Conservation (phyloP, 2,329 filamentous ascomycete genomes). For the Xylariaceae sp. region DNA sequence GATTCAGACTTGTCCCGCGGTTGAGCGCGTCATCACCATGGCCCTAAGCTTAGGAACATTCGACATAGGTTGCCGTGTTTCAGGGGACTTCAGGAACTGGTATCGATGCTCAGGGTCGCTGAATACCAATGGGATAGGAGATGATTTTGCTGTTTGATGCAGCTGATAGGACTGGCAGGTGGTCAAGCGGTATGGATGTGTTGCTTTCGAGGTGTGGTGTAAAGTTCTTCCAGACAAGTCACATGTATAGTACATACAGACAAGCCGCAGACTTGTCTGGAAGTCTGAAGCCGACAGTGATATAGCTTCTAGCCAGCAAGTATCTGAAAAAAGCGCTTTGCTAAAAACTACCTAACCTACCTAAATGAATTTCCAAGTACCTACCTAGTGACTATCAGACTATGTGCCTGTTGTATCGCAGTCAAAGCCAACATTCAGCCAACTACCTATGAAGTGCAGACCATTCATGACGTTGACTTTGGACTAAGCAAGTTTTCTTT, state of each 20-base stretch:
- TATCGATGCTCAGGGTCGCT: slow-evolving; percentile 4
- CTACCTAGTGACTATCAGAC: too few species aligned
- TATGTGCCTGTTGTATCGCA: too few species aligned
- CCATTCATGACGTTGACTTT: too few species aligned
- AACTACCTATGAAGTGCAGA: too few species aligned
- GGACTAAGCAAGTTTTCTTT: too few species aligned
- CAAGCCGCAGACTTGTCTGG: too few species aligned
- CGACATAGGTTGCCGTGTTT: slow-evolving; percentile 7
- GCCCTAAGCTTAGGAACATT: slow-evolving; percentile 6
- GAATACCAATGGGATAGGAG: slow-evolving; percentile 9
- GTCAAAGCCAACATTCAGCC: too few species aligned
- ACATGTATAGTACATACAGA: slow-evolving; percentile 9
- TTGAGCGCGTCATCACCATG: slow-evolving; percentile 3
- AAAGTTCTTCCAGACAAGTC: slow-evolving; percentile 3
- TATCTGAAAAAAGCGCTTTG: too few species aligned
- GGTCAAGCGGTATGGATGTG: slow-evolving; percentile 14
- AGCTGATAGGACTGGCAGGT: slow-evolving; percentile 14
- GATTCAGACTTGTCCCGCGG: background rate
- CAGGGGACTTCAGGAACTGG: slow-evolving; percentile 8
- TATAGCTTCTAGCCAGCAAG: too few species aligned
- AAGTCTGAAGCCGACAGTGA: too few species aligned
- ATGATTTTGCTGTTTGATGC: slow-evolving; percentile 17
- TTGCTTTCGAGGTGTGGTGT: slow-evolving; percentile 10
- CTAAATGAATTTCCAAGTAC: too few species aligned
- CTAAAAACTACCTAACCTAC: too few species aligned